Percentiles rank a stretch among this genome's conserved stretches.
phyloP scores from a whole-genome alignment of 164 flowering plant species.

The Cinnamomum micranthum region DNA sequence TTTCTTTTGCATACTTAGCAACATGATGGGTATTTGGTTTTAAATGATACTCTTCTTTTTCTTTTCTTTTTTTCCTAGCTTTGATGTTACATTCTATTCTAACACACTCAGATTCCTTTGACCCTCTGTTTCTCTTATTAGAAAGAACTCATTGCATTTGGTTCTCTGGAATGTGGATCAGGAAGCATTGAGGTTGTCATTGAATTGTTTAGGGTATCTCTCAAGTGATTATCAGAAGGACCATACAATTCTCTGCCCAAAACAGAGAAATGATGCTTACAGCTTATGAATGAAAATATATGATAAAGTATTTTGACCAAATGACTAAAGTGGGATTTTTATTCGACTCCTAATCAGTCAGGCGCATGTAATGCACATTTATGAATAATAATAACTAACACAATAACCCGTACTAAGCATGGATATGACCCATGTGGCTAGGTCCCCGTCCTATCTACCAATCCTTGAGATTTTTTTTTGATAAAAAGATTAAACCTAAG shows the following conservation, averaged over 20 bases:
- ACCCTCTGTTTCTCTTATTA: neutral
- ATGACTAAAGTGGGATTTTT: neutral
- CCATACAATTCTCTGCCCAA: neutral
- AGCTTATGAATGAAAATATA: neutral
- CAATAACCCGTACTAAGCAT: too few relatives aligned
- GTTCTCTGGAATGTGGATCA: neutral
- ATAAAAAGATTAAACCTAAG: too few relatives aligned
- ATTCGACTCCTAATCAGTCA: neutral
- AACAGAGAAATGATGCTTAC: constrained; percentile 4
- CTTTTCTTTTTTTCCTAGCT: neutral
- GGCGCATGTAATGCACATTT: neutral
- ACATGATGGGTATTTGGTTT: neutral
- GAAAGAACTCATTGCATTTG: neutral
- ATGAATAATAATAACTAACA: too few relatives aligned
- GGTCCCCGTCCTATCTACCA: too few relatives aligned
- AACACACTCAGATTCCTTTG: neutral
- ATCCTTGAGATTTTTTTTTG: too few relatives aligned
- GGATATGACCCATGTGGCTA: too few relatives aligned
- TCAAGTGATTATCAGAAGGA: neutral
- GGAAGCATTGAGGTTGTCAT: neutral
- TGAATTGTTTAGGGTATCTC: neutral
- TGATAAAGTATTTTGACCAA: neutral
- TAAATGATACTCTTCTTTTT: neutral
- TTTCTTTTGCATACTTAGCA: constrained; percentile 5
- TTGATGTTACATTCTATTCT: neutral